Percentiles rank a stretch among this genome's conserved stretches.
phyloP scores from a whole-genome alignment of 768 basidiomycete genomes.

The Chalciporus sphaerocephalus region DNA sequence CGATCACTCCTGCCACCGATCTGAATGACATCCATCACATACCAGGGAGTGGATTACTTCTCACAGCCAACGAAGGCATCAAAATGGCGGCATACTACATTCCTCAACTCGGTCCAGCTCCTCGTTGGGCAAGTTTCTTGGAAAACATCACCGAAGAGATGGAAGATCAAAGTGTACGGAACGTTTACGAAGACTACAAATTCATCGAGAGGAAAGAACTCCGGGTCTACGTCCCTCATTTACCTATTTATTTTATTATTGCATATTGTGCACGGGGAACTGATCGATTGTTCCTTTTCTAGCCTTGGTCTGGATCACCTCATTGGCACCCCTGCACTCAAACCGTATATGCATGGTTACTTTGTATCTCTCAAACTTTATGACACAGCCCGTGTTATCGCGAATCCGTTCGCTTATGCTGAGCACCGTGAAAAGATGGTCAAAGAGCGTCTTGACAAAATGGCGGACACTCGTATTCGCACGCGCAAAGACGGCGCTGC shows the following conservation, averaged over 20 bases:
- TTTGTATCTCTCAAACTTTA: conserved; percentile 95
- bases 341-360: conserved; percentile 99
- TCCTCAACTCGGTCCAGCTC: conserved; percentile 94
- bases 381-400: conserved; percentile 90
- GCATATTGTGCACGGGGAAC: neutral
- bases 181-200: conserved; percentile 94
- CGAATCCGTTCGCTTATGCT: conserved; percentile 93
- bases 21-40: conserved; percentile 90
- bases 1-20: conserved; percentile 86
- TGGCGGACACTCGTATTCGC: conserved; percentile 90
- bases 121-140: conserved; percentile 95
- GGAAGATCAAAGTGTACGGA: conserved; percentile 79
- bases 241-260: neutral
- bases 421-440: conserved; percentile 90
- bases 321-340: conserved; percentile 89
- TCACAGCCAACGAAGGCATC: conserved; percentile 95
- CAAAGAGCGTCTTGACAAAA: conserved; percentile 85
- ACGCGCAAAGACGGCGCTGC: conserved; percentile 52
- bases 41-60: conserved; percentile 81
- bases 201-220: conserved; percentile 89
- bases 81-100: conserved; percentile 94
- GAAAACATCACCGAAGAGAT: conserved; percentile 99
- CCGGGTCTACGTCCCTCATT: conserved; percentile 28
- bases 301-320: conserved; percentile 95
- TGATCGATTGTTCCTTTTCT: conserved; percentile 6